These are phyloP conservation scores for Colletotrichum trifolii DNA, from an alignment of 2,329 filamentous ascomycete genomes.

Conservation along the genomic window DNA sequence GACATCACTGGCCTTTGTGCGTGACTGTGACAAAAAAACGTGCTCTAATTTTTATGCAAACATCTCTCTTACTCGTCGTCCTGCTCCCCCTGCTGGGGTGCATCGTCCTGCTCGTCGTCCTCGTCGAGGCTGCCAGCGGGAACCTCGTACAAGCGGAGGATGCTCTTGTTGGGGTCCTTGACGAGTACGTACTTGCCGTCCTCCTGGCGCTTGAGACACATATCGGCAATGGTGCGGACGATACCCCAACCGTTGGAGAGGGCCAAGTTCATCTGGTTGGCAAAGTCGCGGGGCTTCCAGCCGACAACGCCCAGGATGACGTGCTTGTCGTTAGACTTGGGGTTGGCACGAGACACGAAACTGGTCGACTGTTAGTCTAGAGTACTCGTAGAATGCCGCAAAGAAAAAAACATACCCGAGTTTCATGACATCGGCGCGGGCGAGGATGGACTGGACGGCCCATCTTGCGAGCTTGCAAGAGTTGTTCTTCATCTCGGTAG, in stretches of 20 bases:
- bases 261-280: conserved; percentile 96
- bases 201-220: conserved; percentile 78
- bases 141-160: conserved; percentile 92
- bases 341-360: conserved; percentile 94
- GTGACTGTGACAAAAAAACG: neutral
- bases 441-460: conserved; percentile 96
- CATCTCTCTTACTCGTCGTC: conserved; percentile 44
- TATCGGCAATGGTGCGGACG: conserved; percentile 96
- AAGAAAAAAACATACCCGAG: conserved; percentile 74
- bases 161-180: conserved; percentile 96
- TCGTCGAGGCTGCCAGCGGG: conserved; percentile 91
- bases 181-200: conserved; percentile 85
- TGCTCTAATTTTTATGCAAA: conserved; percentile 18
- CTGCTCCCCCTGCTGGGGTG: conserved; percentile 58
- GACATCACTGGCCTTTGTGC: neutral
- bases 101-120: conserved; percentile 77
- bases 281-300: conserved; percentile 98
- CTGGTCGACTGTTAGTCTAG: conserved; percentile 58
- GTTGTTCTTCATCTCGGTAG: conserved; percentile 99
- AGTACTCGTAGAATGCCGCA: neutral
- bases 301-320: conserved; percentile 94
- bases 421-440: conserved; percentile 98
- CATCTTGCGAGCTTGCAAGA: conserved; percentile 97
- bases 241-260: conserved; percentile 99
- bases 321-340: conserved; percentile 92